These are phyloP conservation scores for Zostera marina DNA, from an alignment of 116 monocot species.

Conservation along the genomic window DNA sequence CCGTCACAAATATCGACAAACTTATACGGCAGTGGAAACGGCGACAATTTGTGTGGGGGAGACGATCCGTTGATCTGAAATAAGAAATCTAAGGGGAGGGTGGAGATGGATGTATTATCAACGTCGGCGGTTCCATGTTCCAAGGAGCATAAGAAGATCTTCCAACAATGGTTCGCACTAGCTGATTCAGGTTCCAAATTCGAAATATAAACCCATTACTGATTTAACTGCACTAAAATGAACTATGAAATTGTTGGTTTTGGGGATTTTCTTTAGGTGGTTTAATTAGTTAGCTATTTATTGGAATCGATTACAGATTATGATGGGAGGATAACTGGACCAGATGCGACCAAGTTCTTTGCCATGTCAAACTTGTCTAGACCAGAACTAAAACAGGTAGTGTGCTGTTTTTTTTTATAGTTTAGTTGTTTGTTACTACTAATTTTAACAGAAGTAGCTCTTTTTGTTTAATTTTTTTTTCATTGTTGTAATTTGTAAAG, in stretches of 20 bases:
- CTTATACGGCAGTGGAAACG: too few species aligned
- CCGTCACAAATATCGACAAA: too few species aligned
- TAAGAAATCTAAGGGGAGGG: too few species aligned
- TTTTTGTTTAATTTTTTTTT: too few species aligned
- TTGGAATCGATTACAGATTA: slow-evolving; percentile 30
- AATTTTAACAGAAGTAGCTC: neutral
- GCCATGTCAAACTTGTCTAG: slow-evolving; percentile 76
- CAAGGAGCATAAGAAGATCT: slow-evolving; percentile 62
- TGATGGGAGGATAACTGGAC: slow-evolving; percentile 75
- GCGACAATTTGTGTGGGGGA: too few species aligned
- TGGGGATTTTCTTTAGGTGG: neutral
- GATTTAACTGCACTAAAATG: neutral
- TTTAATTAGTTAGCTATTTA: neutral
- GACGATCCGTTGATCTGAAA: too few species aligned
- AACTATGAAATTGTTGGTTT: neutral
- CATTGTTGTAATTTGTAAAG: neutral
- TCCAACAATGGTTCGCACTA: slow-evolving; percentile 58
- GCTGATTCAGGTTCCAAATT: slow-evolving; percentile 47
- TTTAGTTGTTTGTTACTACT: neutral
- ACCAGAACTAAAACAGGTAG: slow-evolving; percentile 79
- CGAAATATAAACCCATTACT: neutral
- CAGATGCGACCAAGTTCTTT: slow-evolving; percentile 83
- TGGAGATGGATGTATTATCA: slow-evolving; percentile 27
- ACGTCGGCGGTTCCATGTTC: slow-evolving; percentile 25
- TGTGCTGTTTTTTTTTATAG: too few species aligned